Conservation (phyloP, 1,284 basidiomycete genomes). For the Fomitopsis schrenkii region DNA sequence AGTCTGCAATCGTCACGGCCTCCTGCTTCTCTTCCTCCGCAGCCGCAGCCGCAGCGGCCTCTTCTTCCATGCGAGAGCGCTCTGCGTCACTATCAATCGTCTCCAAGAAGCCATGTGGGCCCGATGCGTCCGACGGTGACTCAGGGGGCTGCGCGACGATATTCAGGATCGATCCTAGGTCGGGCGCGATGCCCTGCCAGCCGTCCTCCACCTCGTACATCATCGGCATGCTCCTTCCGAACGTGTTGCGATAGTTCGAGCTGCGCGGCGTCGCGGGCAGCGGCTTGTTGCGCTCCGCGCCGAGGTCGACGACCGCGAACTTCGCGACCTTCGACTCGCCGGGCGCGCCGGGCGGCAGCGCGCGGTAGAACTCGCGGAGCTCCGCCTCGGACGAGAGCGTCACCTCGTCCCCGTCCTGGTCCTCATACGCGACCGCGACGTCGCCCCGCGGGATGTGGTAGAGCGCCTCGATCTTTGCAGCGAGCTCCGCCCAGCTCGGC, state of each 20-base stretch:
- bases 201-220: slow-evolving; percentile 61
- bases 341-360: slow-evolving; percentile 8
- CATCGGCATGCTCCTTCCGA: slow-evolving; percentile 30
- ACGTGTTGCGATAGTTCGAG: slow-evolving; percentile 47
- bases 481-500: slow-evolving; percentile 55
- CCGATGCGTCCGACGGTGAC: slow-evolving; percentile 22
- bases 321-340: slow-evolving; percentile 36
- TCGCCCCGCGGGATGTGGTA: slow-evolving; percentile 53
- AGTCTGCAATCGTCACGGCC: slow-evolving; percentile 15
- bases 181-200: slow-evolving; percentile 51
- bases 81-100: slow-evolving; percentile 47
- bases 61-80: slow-evolving; percentile 19
- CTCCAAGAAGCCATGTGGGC: slow-evolving; percentile 64
- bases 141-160: slow-evolving; percentile 5
- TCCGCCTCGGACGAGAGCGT: slow-evolving; percentile 70
- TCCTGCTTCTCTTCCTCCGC: slow-evolving; percentile 5
- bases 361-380: slow-evolving; percentile 54
- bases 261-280: slow-evolving; percentile 35
- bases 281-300: slow-evolving; percentile 28
- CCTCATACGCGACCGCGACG: slow-evolving; percentile 65
- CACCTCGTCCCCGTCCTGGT: slow-evolving; percentile 66
- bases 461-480: slow-evolving; percentile 48
- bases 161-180: slow-evolving; percentile 17
- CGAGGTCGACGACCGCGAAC: slow-evolving; percentile 60
- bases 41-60: neutral